Evolutionary conservation across 768 basidiomycete species (phyloP), one percentile per base, ranked within the genome.

Genomic region (Tubosaeta sp.): DNA sequence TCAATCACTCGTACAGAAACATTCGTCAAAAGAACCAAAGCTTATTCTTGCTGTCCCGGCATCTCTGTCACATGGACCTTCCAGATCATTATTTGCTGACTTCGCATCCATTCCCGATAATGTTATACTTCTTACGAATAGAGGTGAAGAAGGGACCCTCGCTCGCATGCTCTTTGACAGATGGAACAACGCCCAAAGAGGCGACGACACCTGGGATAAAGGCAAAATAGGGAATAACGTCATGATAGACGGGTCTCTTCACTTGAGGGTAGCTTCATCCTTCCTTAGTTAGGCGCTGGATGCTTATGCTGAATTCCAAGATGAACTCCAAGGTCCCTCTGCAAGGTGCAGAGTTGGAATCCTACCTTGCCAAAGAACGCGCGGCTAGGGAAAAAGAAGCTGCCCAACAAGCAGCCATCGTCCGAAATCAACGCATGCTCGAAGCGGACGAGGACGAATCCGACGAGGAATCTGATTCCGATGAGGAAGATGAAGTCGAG

Each of bases 381-480:
- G 76, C 76, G 3, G 81, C 74, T 25, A 88, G 85, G 63, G 94
- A 97, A 64, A 87, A 86, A 59, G 89, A 90, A 60, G 88, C 85
- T 0, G 91, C 89, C 1, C 85, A 91, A 43, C 86, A 92, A 71
- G 94, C 91, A 4, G 85, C 86, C 1, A 74, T 89, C 46, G 89
- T 80, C 14, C 85, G 93, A 32, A 86, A 84, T 48, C 89, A 91
- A 60, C 83, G 88, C 32, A 85, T 97, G 76, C 79, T 97, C 19
- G 94, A 98, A 72, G 95, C 95, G 0, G 94, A 95, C 64, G 93
- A 93, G 64, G 93, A 86, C 52, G 91, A 91, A 42, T 86, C 80
- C 33, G 91, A 87, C 51, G 68, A 69, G 38, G 82, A 88, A 51
- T 84, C 81, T 0, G 88, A 86, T 53, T 76, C 76, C 1, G 84